A percentile compares a stretch with the other conserved stretches of the same genome.
Conservation (phyloP, 2,329 filamentous ascomycete species). For the Emergomyces pasteurianus region DNA sequence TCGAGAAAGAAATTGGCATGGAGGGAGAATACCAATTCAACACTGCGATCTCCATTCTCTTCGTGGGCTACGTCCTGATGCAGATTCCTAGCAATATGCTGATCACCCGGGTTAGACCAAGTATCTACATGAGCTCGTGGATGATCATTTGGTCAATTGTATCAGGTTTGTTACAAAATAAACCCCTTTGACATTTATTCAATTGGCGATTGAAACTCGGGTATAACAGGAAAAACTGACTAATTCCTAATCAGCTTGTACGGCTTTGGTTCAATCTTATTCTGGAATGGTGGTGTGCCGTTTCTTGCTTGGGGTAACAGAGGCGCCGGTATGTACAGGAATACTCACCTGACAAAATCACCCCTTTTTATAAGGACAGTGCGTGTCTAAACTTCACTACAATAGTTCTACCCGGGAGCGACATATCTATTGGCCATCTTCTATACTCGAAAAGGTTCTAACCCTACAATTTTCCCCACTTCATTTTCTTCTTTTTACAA, state of each 20-base stretch:
- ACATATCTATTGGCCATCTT: conserved; percentile 54
- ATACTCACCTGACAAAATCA: conserved; percentile 20
- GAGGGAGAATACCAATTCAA: conserved; percentile 32
- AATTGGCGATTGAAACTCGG: conserved; percentile 14
- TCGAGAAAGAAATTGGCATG: conserved; percentile 30
- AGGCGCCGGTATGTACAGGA: conserved; percentile 14
- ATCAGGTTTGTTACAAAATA: conserved; percentile 7
- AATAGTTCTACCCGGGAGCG: conserved; percentile 47
- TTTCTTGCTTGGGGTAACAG: conserved; percentile 12
- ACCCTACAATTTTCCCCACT: background rate
- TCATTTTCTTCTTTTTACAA: too few species aligned
- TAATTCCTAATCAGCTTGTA: conserved; percentile 22
- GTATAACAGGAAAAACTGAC: conserved; percentile 11
- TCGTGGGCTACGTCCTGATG: conserved; percentile 22
- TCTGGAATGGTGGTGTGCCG: conserved; percentile 26
- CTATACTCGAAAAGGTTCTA: conserved; percentile 48
- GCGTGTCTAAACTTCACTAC: background rate
- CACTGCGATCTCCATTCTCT: conserved; percentile 34
- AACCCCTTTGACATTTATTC: background rate
- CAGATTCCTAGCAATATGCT: conserved; percentile 14
- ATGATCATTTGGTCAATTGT: conserved; percentile 4
- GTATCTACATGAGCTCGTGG: conserved; percentile 11
- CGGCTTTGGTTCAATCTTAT: conserved; percentile 32
- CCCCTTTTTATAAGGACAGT: background rate
- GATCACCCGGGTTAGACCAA: conserved; percentile 10